phyloP scores from a whole-genome alignment of 1,284 basidiomycete species.

The Sanghuangporus weigelae region DNA sequence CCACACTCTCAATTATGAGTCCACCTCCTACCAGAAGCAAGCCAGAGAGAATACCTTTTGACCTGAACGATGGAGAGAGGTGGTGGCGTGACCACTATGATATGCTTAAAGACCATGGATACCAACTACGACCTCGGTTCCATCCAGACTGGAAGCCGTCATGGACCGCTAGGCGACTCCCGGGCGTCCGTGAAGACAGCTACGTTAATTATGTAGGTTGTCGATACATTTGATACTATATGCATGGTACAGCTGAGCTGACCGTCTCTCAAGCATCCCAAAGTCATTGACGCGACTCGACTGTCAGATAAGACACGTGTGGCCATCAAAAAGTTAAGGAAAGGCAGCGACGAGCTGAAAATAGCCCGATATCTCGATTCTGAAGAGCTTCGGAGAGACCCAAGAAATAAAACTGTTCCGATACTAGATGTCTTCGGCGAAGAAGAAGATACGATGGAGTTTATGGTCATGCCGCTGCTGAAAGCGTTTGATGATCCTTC shows the following conservation, averaged over 20 bases:
- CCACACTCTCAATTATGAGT: too few species aligned
- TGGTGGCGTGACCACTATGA: constrained; percentile 2
- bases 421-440: constrained; percentile 16
- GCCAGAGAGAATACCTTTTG: not conserved
- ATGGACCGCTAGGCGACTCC: constrained; percentile 13
- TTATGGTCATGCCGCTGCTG: constrained; percentile 19
- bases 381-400: not conserved
- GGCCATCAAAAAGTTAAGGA: not conserved
- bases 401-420: constrained; percentile 19
- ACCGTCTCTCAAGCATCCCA: not conserved
- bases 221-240: not conserved
- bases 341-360: not conserved
- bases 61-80: not conserved
- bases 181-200: constrained; percentile 19
- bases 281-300: not conserved
- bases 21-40: too few species aligned
- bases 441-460: not conserved
- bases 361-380: constrained; percentile 11
- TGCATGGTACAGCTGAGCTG: not conserved
- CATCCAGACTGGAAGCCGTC: constrained; percentile 22
- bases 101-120: constrained; percentile 13
- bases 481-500: constrained; percentile 7
- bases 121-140: constrained; percentile 21
- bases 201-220: not conserved
- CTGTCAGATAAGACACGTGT: not conserved